These are phyloP conservation scores for Naganishia onofrii DNA, from an alignment of 768 basidiomycete genomes.

Conservation along the genomic window DNA sequence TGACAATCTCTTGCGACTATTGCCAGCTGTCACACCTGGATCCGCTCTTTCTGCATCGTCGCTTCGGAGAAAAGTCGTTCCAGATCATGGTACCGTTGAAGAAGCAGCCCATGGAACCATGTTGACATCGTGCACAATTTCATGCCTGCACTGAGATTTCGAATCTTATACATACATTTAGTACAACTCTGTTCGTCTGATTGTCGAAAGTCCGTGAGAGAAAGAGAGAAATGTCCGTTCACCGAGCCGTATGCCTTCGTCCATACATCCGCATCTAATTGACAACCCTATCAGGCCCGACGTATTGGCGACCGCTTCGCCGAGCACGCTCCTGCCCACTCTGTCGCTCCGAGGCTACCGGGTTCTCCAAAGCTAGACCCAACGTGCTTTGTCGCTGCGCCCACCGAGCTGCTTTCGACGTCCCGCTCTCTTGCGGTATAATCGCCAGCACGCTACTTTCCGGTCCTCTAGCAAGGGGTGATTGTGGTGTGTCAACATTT, in stretches of 20 bases:
- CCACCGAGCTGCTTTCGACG: slow-evolving; percentile 27
- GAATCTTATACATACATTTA: too few species aligned
- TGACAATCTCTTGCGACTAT: too few species aligned
- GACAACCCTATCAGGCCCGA: slow-evolving; percentile 12
- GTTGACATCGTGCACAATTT: too few species aligned
- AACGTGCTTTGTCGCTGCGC: slow-evolving; percentile 19
- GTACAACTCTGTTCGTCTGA: too few species aligned
- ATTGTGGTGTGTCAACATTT: neutral
- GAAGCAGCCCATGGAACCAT: too few species aligned
- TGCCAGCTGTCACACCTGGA: too few species aligned
- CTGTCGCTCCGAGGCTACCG: neutral
- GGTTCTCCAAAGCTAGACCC: neutral
- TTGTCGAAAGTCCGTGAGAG: neutral
- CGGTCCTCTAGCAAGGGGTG: neutral
- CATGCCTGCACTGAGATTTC: too few species aligned
- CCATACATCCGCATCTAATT: neutral
- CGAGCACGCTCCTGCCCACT: neutral
- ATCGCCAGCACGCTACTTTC: slow-evolving; percentile 1
- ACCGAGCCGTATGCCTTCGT: neutral
- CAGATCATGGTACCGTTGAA: too few species aligned
- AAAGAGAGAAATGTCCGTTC: neutral
- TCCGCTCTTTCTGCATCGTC: too few species aligned
- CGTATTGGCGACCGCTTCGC: neutral
- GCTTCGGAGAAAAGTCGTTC: too few species aligned
- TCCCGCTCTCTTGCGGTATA: slow-evolving; percentile 17